Base-by-base conservation (phyloP, 2,329 filamentous ascomycete species). In the Fusarium sp. region DNA sequence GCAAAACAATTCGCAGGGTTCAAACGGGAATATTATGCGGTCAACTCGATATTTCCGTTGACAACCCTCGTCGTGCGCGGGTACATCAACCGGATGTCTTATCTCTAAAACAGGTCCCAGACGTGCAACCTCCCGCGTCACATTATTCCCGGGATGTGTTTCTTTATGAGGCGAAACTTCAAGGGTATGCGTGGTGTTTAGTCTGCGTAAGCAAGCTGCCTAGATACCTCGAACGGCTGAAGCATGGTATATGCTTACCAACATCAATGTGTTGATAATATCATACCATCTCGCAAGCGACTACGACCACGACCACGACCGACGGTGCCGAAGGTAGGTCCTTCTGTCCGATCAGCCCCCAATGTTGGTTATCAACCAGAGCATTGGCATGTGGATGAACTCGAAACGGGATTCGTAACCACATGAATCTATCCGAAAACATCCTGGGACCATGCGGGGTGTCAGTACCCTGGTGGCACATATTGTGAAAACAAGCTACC, bases 11-110 rank as follows among this genome's bases (percentile, higher is more conserved):
- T 26, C 24, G 44, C 61, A 69, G 43, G 65, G 65, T 62, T 57
- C 24, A 26, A 42, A 49, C 43, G 50, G 65, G 15, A 60, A 62
- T 49, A 28, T 44, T 45, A 42, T 47, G 45, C 34, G 36, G 43
- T 45, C 40, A 31, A 36, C 21, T 44, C 36, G 60, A 47, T 43
- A 47, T 36, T 60, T 42, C 60, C 39, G 31, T 22, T 44, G 13
- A 44, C 47, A 40, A 21, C 24, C 24, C 34, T 39, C 26, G 22
- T 52, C 31, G 44, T 28, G 46, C 33, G 40, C 62, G 66, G 63
- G 57, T 67, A 67, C 62, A 42, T 34, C 39, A 57, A 44, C 62
- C 66, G 50, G 39, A 33, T n/a, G 34, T 53, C 45, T 44, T 67
- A 55, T 70, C 67, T 46, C 43, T 31, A 21, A 44, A 39, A 46